These are phyloP conservation scores for Fusarium citri DNA, from an alignment of 2,329 filamentous ascomycete genomes.

Conservation along the genomic window DNA sequence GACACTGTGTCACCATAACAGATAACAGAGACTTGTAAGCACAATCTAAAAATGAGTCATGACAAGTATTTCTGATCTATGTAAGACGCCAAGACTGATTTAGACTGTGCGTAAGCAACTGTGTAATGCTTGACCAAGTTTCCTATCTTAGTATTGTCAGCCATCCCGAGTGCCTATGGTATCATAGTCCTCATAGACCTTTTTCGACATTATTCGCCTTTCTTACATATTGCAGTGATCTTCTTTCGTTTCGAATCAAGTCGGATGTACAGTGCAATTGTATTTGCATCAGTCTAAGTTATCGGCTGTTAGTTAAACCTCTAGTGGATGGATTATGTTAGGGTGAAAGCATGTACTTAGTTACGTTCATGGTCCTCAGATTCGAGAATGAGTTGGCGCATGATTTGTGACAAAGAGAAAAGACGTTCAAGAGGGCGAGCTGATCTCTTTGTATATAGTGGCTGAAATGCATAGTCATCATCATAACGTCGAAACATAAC, in stretches of 20 bases:
- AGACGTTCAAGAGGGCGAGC: not conserved
- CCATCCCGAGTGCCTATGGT: not conserved
- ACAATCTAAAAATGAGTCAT: rapidly evolving
- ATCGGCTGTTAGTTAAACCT: not conserved
- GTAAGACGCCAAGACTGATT: not conserved
- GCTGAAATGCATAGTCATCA: not conserved
- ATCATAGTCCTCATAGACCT: not conserved
- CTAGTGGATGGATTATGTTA: not conserved
- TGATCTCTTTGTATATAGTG: constrained; percentile 26
- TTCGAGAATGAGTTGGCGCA: not conserved
- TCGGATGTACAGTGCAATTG: not conserved
- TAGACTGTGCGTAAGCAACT: constrained; percentile 24
- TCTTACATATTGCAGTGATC: not conserved
- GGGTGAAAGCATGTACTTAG: not conserved
- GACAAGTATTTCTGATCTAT: constrained; percentile 29
- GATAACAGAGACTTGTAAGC: constrained; percentile 44
- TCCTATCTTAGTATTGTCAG: constrained; percentile 16
- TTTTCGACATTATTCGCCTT: not conserved
- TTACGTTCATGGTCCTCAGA: not conserved
- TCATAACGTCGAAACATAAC: constrained; percentile 45
- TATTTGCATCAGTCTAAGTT: not conserved
- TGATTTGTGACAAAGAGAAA: not conserved
- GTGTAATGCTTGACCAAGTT: constrained; percentile 30
- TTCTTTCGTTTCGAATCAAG: not conserved
- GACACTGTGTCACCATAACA: constrained; percentile 48